phyloP scores from a whole-genome alignment of 176 grass and related monocot genomes.

The Elymus sibiricus region DNA sequence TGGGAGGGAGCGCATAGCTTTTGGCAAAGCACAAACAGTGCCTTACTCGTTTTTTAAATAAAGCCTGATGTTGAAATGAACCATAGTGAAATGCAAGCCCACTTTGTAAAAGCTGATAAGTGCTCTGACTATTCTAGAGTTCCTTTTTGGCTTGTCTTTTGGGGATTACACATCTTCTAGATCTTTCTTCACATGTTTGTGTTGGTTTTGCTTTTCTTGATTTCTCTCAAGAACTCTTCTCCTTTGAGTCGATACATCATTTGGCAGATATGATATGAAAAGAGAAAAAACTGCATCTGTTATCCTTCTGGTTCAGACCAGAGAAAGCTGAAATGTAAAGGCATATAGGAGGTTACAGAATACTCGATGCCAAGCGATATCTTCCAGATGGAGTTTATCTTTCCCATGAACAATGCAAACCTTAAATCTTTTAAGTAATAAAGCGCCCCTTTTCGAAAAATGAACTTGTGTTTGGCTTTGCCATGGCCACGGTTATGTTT shows the following conservation, averaged over 20 bases:
- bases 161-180: not conserved
- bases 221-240: not conserved
- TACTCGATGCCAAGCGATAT: not conserved
- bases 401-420: not conserved
- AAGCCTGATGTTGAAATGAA: slow-evolving; percentile 11
- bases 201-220: not conserved
- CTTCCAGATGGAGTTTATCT: not conserved
- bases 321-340: not conserved
- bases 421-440: no score
- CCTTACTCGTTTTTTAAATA: slow-evolving; percentile 32
- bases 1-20: slow-evolving; percentile 24
- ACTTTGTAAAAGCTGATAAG: slow-evolving; percentile 41
- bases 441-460: no score
- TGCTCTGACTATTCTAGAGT: slow-evolving; percentile 32
- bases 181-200: slow-evolving; percentile 28
- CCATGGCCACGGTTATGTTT: not conserved
- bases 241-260: not conserved
- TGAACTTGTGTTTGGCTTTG: not conserved
- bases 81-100: slow-evolving; percentile 4
- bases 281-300: not conserved
- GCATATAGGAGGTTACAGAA: not conserved
- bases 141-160: slow-evolving; percentile 3
- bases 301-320: not conserved
- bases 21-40: slow-evolving; percentile 18
- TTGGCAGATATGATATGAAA: not conserved